Percentiles rank a stretch among this genome's conserved stretches.
These are phyloP conservation scores for Aphanomyces cochlioides DNA, from an alignment of 352 stramenopile genomes.

Conservation along the genomic window DNA sequence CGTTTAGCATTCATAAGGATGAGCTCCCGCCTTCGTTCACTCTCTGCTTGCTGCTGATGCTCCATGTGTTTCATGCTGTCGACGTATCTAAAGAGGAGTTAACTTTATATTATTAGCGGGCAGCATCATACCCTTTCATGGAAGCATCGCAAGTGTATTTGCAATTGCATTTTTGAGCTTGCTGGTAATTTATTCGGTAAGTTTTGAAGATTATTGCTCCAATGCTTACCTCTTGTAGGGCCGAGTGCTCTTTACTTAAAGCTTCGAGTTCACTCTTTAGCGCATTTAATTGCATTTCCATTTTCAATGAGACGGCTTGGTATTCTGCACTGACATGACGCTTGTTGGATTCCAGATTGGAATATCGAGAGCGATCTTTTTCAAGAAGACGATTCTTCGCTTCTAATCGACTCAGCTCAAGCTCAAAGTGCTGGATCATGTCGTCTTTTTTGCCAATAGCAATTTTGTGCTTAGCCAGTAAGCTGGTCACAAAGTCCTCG, in stretches of 20 bases:
- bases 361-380: background rate
- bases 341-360: background rate
- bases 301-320: slow-evolving; percentile 1
- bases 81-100: background rate
- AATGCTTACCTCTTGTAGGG: background rate
- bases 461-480: background rate
- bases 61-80: slow-evolving; percentile 14
- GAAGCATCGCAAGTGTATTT: background rate
- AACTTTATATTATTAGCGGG: too few relatives aligned
- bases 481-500: background rate
- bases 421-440: background rate
- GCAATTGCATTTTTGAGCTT: slow-evolving; percentile 12
- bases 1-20: slow-evolving; percentile 20
- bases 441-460: background rate
- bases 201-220: background rate
- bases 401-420: slow-evolving; percentile 4
- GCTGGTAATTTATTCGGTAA: background rate
- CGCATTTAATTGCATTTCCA: slow-evolving; percentile 1
- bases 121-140: slow-evolving; percentile 13
- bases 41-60: background rate
- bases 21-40: background rate
- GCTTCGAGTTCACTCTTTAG: slow-evolving; percentile 7
- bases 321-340: slow-evolving; percentile 4
- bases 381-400: slow-evolving; percentile 9
- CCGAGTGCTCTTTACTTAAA: background rate